These are phyloP conservation scores for Exophiala spinifera DNA, from an alignment of 2,329 filamentous ascomycete species.

Conservation along the genomic window DNA sequence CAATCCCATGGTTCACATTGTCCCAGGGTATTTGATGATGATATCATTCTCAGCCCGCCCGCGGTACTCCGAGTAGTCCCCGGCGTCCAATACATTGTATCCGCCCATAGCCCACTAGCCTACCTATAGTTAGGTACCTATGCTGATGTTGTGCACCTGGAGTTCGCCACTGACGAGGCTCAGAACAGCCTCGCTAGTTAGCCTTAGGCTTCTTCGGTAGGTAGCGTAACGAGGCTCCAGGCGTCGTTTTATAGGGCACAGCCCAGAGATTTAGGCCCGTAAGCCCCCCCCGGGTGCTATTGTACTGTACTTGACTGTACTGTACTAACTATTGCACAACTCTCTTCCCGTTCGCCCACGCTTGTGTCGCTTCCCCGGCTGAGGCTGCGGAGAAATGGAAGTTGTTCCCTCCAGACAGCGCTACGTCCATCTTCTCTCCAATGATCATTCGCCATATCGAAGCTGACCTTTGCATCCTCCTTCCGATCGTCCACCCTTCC, in stretches of 20 bases:
- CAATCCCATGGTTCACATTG: too few species aligned
- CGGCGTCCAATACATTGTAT: too few species aligned
- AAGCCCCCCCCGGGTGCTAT: background rate
- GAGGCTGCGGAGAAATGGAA: conserved; percentile 21
- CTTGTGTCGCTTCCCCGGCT: conserved; percentile 8
- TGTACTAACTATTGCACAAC: background rate
- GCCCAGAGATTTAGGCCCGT: background rate
- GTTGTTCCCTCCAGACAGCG: background rate
- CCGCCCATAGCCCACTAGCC: too few species aligned
- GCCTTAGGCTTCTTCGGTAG: too few species aligned
- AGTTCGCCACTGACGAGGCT: background rate
- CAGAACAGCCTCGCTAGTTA: too few species aligned
- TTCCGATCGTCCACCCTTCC: conserved; percentile 18
- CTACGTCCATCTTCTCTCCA: too few species aligned
- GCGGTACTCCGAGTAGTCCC: too few species aligned
- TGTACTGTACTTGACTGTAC: too few species aligned
- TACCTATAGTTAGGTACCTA: background rate
- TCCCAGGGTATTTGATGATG: too few species aligned
- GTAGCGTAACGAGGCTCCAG: background rate
- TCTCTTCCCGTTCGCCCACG: conserved; percentile 5
- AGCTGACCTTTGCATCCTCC: background rate
- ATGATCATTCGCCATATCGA: background rate
- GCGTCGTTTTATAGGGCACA: background rate
- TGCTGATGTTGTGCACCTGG: too few species aligned
- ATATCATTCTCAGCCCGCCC: too few species aligned